Evolutionary conservation across 176 grass and related monocot species (phyloP).

Genomic region (Rhynchospora breviuscula): DNA sequence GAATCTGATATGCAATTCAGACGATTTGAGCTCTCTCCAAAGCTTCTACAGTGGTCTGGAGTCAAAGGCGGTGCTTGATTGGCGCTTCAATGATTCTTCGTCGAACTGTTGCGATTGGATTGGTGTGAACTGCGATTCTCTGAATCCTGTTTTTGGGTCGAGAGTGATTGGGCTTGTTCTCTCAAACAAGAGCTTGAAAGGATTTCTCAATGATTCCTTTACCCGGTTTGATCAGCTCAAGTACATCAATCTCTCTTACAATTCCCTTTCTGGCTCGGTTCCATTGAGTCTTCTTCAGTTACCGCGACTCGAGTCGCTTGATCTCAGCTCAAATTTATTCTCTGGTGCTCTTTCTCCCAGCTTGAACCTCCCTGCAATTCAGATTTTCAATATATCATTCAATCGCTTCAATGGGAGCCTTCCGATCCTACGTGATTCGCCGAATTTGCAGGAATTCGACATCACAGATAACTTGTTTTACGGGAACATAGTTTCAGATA

Average conservation of each 20-base stretch:
- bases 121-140: constrained; percentile 46
- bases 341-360: constrained; percentile 39
- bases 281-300: constrained; percentile 37
- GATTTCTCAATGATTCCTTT: constrained; percentile 39
- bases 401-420: constrained; percentile 59
- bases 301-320: constrained; percentile 36
- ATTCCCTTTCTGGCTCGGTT: constrained; percentile 35
- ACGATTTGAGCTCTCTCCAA: constrained; percentile 46
- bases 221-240: constrained; percentile 41
- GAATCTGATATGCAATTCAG: constrained; percentile 44
- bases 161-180: constrained; percentile 67
- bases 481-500: constrained; percentile 38
- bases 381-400: constrained; percentile 58
- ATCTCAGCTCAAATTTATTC: constrained; percentile 73
- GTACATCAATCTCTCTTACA: constrained; percentile 54
- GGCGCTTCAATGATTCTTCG: constrained; percentile 28
- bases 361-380: constrained; percentile 40
- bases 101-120: constrained; percentile 64
- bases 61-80: constrained; percentile 31
- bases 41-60: constrained; percentile 42
- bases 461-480: constrained; percentile 51
- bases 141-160: background rate
- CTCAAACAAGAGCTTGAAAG: constrained; percentile 45
- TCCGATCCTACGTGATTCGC: constrained; percentile 37
- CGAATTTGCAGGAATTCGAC: constrained; percentile 50